Conservation (phyloP, 2,329 filamentous ascomycete species). For the Arachnomyces sp. region DNA sequence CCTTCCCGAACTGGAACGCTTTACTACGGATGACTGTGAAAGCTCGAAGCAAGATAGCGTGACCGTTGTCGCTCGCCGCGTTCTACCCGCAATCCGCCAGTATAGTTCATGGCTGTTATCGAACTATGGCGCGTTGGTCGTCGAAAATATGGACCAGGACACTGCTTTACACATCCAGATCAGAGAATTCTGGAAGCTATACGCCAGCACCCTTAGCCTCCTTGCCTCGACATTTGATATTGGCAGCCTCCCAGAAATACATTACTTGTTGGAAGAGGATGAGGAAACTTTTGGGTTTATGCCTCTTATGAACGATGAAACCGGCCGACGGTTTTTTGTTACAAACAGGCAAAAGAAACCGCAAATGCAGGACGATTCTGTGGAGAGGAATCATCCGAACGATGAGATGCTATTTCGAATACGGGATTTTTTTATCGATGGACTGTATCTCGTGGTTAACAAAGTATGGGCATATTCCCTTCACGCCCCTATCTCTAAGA, state of each 20-base stretch:
- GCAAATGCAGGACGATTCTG: slow-evolving; percentile 41
- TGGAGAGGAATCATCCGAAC: slow-evolving; percentile 48
- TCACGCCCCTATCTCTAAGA: slow-evolving; percentile 13
- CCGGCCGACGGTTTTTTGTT: slow-evolving; percentile 45
- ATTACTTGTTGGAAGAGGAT: slow-evolving; percentile 62
- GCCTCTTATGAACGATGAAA: slow-evolving; percentile 47
- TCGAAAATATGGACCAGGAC: slow-evolving; percentile 43
- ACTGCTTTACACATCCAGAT: slow-evolving; percentile 49
- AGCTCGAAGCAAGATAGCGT: slow-evolving; percentile 41
- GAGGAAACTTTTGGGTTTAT: slow-evolving; percentile 57
- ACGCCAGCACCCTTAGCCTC: slow-evolving; percentile 53
- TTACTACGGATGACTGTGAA: slow-evolving; percentile 42
- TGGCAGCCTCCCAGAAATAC: slow-evolving; percentile 45
- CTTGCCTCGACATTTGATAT: slow-evolving; percentile 53
- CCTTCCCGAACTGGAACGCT: slow-evolving; percentile 58
- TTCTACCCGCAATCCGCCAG: slow-evolving; percentile 56
- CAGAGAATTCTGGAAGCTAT: slow-evolving; percentile 56
- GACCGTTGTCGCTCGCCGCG: slow-evolving; percentile 50
- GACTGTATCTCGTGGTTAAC: slow-evolving; percentile 48
- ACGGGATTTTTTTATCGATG: slow-evolving; percentile 54
- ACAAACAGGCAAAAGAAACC: slow-evolving; percentile 40
- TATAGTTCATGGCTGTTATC: slow-evolving; percentile 61
- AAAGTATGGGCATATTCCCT: slow-evolving; percentile 24
- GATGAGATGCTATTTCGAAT: slow-evolving; percentile 61
- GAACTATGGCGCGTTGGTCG: slow-evolving; percentile 46